A percentile compares a stretch with the other conserved stretches of the same genome.
Evolutionary conservation across 352 stramenopile genomes (phyloP).

Genomic region (Pythium biforme): DNA sequence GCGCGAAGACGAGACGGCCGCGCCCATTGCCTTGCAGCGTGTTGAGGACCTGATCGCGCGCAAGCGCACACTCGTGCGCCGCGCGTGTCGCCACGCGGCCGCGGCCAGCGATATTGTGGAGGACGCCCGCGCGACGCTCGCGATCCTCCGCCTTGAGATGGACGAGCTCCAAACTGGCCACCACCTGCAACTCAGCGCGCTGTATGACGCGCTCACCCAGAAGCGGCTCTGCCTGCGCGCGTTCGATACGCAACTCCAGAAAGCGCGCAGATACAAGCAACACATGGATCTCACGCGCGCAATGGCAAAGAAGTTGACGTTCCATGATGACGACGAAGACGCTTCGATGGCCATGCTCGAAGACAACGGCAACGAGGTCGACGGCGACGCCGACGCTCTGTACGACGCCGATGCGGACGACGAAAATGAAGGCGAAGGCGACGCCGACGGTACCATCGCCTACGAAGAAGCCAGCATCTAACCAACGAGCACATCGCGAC

Average conservation of each 20-base stretch:
- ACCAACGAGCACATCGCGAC: background rate
- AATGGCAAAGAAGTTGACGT: too few species aligned
- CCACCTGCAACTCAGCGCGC: background rate
- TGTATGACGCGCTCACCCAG: conserved; percentile 1
- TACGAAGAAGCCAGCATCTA: conserved; percentile 5
- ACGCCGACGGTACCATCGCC: background rate
- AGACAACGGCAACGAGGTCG: background rate
- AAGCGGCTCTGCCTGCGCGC: conserved; percentile 1
- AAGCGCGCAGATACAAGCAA: background rate
- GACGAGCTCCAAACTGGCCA: background rate
- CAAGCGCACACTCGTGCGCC: background rate
- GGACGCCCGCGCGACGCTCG: background rate
- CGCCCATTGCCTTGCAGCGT: background rate
- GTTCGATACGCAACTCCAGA: background rate
- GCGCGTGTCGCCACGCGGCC: background rate
- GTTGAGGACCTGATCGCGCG: background rate
- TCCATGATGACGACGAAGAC: background rate
- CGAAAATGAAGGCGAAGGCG: too few species aligned
- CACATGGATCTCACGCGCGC: too few species aligned
- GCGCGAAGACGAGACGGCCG: background rate
- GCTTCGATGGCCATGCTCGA: background rate
- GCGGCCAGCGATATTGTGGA: background rate
- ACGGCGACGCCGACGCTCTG: background rate
- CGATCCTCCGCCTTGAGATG: background rate
- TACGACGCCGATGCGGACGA: too few species aligned